Conservation (phyloP, 1,284 basidiomycete genomes). For the Exobasidium cylindrosporum region DNA sequence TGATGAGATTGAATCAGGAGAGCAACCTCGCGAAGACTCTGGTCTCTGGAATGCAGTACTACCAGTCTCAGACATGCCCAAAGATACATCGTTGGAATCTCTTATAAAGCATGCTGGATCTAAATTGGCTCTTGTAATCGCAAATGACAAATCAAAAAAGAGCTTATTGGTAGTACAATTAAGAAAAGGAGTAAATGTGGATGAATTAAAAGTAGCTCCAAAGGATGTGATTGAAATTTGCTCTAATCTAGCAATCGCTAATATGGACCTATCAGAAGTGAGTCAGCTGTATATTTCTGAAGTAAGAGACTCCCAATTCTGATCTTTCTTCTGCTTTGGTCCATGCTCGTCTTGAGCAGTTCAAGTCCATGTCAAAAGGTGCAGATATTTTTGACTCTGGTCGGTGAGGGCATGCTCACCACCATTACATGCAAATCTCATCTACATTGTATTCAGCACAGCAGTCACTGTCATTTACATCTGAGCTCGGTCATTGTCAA, state of each 20-base stretch:
- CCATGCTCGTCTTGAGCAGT: background rate
- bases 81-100: slow-evolving; percentile 1
- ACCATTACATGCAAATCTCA: too few relatives aligned
- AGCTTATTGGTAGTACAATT: slow-evolving; percentile 5
- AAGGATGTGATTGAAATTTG: slow-evolving; percentile 9
- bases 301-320: too few relatives aligned
- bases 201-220: slow-evolving; percentile 3
- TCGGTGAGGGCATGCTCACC: too few relatives aligned
- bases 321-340: background rate
- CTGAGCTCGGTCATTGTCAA: too few relatives aligned
- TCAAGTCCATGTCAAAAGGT: background rate
- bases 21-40: slow-evolving; percentile 5
- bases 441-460: too few relatives aligned
- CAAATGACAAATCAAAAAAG: background rate
- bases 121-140: background rate
- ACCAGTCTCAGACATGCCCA: background rate
- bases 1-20: slow-evolving; percentile 5
- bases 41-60: slow-evolving; percentile 1
- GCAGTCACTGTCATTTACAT: too few relatives aligned
- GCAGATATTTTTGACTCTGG: background rate
- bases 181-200: background rate
- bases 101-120: background rate
- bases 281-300: too few relatives aligned
- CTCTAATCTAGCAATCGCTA: background rate
- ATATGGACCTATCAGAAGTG: slow-evolving; percentile 9